phyloP scores from a whole-genome alignment of 2,329 filamentous ascomycete genomes.

The Monosporascus sp. region DNA sequence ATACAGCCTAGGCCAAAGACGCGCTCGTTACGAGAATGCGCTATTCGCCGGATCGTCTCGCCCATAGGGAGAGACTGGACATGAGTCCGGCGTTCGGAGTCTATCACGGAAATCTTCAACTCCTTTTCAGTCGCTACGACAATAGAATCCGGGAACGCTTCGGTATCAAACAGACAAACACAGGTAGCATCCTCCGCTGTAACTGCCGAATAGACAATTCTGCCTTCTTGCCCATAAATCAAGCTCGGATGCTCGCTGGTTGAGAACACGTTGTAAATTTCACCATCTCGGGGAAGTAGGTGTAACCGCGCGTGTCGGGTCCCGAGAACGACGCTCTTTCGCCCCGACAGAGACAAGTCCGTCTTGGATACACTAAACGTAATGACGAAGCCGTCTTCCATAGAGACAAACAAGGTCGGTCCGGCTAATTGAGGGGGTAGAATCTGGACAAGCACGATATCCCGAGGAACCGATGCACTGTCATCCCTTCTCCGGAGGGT shows the following conservation, averaged over 20 bases:
- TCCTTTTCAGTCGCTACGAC: conserved; percentile 73
- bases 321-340: conserved; percentile 80
- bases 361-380: conserved; percentile 67
- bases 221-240: conserved; percentile 83
- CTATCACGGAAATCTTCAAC: conserved; percentile 75
- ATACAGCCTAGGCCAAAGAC: conserved; percentile 87
- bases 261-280: conserved; percentile 77
- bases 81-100: conserved; percentile 82
- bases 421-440: conserved; percentile 54
- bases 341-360: conserved; percentile 61
- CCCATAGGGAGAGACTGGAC: conserved; percentile 73
- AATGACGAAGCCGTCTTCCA: conserved; percentile 88
- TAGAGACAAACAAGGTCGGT: conserved; percentile 79
- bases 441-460: conserved; percentile 74
- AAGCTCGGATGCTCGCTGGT: conserved; percentile 92
- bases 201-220: conserved; percentile 88
- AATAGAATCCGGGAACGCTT: conserved; percentile 75
- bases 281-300: conserved; percentile 63
- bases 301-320: conserved; percentile 81
- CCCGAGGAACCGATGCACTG: conserved; percentile 74
- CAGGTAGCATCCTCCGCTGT: conserved; percentile 81
- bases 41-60: conserved; percentile 80
- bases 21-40: conserved; percentile 74
- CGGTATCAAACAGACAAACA: conserved; percentile 77
- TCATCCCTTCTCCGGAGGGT: conserved; percentile 56